Evolutionary conservation across 768 basidiomycete species (phyloP).

Genomic region (Lyophyllum decastes): DNA sequence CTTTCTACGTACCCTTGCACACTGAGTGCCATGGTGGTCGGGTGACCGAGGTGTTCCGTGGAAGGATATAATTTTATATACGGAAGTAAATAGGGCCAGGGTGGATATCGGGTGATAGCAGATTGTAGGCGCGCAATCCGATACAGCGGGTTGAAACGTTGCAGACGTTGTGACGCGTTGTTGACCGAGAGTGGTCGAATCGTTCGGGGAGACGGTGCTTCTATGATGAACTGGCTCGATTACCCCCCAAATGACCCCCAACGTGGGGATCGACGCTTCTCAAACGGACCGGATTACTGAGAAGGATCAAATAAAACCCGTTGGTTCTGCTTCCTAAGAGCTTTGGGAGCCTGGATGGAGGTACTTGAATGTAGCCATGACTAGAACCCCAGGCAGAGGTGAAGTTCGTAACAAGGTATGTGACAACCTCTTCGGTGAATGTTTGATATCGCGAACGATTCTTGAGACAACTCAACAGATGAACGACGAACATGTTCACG

Average conservation of each 20-base stretch:
- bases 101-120: conserved; percentile 22
- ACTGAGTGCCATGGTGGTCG: background rate
- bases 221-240: conserved; percentile 11
- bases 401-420: background rate
- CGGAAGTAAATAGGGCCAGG: conserved; percentile 14
- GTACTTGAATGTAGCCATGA: background rate
- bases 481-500: background rate
- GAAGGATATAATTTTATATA: background rate
- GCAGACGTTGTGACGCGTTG: conserved; percentile 1
- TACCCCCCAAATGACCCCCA: background rate
- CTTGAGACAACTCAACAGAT: background rate
- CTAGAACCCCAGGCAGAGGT: background rate
- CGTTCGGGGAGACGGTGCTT: background rate
- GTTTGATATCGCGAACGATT: background rate
- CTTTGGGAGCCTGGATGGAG: background rate
- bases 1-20: background rate
- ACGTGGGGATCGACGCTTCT: conserved; percentile 15
- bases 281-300: conserved; percentile 13
- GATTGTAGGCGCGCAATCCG: background rate
- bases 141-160: background rate
- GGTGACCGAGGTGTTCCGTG: conserved; percentile 5
- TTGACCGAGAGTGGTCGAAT: background rate
- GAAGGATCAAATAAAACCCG: conserved; percentile 11
- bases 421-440: background rate
- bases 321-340: background rate